A percentile compares a stretch with the other conserved stretches of the same genome.
These are phyloP conservation scores for Solanum neorickii DNA, from an alignment of 257 asterid species.

Conservation along the genomic window DNA sequence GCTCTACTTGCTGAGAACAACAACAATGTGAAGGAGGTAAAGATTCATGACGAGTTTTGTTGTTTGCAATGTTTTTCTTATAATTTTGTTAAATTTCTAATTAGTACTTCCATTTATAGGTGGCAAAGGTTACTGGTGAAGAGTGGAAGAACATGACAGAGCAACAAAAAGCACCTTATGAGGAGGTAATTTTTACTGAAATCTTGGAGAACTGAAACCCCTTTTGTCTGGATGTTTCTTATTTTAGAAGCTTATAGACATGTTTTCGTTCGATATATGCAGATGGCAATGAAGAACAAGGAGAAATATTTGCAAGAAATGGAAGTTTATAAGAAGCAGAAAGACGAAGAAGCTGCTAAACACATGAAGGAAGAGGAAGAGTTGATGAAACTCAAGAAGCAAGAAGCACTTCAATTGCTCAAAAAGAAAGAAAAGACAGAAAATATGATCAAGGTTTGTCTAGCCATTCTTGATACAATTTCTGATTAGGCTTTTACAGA, in stretches of 20 bases:
- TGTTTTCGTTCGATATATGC: background rate
- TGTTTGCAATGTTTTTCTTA: background rate
- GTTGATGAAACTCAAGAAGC: slow-evolving; percentile 63
- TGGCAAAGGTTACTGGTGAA: slow-evolving; percentile 68
- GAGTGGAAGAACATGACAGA: slow-evolving; percentile 90
- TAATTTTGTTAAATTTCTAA: background rate
- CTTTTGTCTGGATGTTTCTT: too few species aligned
- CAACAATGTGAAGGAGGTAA: slow-evolving; percentile 60
- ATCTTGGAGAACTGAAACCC: background rate
- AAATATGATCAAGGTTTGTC: slow-evolving; percentile 56
- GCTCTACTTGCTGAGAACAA: slow-evolving; percentile 50
- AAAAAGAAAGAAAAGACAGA: slow-evolving; percentile 81
- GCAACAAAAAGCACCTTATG: slow-evolving; percentile 55
- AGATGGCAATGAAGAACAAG: slow-evolving; percentile 58
- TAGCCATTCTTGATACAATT: background rate
- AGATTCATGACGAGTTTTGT: background rate
- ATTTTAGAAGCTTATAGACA: background rate
- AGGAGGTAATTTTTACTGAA: slow-evolving; percentile 20
- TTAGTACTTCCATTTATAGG: slow-evolving; percentile 10
- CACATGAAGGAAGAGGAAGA: slow-evolving; percentile 60
- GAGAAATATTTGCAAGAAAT: slow-evolving; percentile 61
- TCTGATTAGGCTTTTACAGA: background rate
- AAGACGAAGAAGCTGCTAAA: slow-evolving; percentile 55
- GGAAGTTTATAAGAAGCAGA: slow-evolving; percentile 64
- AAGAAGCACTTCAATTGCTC: slow-evolving; percentile 85